Evolutionary conservation across 352 stramenopile genomes (phyloP).

Genomic region (Globisporangium splendens): DNA sequence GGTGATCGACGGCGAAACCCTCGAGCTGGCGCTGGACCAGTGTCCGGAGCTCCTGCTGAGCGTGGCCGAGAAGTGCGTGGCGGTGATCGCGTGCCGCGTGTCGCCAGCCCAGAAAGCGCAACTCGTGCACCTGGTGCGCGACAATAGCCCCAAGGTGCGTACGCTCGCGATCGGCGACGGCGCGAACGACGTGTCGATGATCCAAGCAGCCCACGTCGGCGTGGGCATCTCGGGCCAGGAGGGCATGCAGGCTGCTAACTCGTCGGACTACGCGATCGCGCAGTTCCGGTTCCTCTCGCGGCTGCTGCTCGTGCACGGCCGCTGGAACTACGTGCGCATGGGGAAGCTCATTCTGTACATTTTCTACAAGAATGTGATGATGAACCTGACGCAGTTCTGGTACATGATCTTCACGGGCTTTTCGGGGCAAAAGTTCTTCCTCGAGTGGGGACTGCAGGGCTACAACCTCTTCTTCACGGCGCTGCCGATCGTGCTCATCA

Average conservation of each 20-base stretch:
- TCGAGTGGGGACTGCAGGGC: constrained; percentile 82
- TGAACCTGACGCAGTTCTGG: constrained; percentile 94
- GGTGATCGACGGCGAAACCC: constrained; percentile 80
- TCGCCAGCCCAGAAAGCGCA: constrained; percentile 92
- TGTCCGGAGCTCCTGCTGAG: constrained; percentile 67
- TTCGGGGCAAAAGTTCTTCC: constrained; percentile 85
- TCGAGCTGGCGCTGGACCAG: constrained; percentile 73
- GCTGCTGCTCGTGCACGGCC: constrained; percentile 91
- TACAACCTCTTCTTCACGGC: constrained; percentile 90
- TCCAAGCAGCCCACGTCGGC: constrained; percentile 90
- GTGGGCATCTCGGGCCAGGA: constrained; percentile 93
- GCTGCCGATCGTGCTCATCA: constrained; percentile 79
- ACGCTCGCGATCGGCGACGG: constrained; percentile 93
- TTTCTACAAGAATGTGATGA: constrained; percentile 96
- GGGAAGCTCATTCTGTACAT: constrained; percentile 92
- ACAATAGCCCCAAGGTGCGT: constrained; percentile 77
- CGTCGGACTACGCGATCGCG: constrained; percentile 93
- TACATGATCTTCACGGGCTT: constrained; percentile 92
- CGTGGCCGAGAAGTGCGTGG: constrained; percentile 81
- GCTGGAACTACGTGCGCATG: constrained; percentile 93
- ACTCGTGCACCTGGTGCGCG: constrained; percentile 90
- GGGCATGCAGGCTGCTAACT: constrained; percentile 93
- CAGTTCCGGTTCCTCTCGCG: constrained; percentile 92
- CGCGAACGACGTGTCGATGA: constrained; percentile 97
- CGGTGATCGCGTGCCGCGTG: constrained; percentile 92